These are phyloP conservation scores for Penicillium angulare DNA, from an alignment of 495 filamentous ascomycete genomes.

Conservation along the genomic window DNA sequence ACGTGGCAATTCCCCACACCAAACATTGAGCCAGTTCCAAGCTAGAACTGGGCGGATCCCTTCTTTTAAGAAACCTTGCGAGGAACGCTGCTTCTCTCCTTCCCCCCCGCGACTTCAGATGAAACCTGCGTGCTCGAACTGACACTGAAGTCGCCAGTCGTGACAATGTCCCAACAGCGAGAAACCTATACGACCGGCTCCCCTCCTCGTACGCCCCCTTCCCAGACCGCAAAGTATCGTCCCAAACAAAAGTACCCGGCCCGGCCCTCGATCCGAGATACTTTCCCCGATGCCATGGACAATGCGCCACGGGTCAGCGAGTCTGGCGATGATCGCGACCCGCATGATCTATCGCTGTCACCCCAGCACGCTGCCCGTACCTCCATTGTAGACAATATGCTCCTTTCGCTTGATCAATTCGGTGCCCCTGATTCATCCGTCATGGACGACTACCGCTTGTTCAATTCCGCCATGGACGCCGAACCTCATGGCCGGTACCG, in stretches of 20 bases:
- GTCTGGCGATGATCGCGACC: conserved; percentile 61
- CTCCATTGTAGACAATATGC: conserved; percentile 89
- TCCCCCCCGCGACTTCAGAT: too few species aligned
- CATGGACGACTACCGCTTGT: conserved; percentile 42
- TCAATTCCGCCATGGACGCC: conserved; percentile 39
- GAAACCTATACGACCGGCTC: conserved; percentile 24
- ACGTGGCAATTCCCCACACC: conserved; percentile 6
- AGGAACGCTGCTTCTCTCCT: too few species aligned
- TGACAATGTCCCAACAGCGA: conserved; percentile 36
- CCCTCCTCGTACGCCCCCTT: conserved; percentile 49
- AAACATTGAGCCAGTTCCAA: too few species aligned
- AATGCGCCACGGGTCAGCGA: conserved; percentile 41
- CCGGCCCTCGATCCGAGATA: conserved; percentile 45
- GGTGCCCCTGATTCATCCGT: conserved; percentile 48
- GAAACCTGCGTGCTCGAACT: neutral
- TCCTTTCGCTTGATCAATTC: conserved; percentile 83
- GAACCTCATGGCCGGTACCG: conserved; percentile 44
- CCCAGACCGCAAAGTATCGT: conserved; percentile 32
- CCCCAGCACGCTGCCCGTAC: conserved; percentile 73
- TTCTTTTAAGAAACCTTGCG: too few species aligned
- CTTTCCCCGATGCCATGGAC: conserved; percentile 50
- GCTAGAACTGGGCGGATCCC: too few species aligned
- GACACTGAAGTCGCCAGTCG: conserved; percentile 10
- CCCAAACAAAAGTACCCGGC: conserved; percentile 29
- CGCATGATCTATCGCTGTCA: conserved; percentile 82